These are phyloP conservation scores for Aspergillus sp. DNA, from an alignment of 2,329 filamentous ascomycete genomes.

Conservation along the genomic window DNA sequence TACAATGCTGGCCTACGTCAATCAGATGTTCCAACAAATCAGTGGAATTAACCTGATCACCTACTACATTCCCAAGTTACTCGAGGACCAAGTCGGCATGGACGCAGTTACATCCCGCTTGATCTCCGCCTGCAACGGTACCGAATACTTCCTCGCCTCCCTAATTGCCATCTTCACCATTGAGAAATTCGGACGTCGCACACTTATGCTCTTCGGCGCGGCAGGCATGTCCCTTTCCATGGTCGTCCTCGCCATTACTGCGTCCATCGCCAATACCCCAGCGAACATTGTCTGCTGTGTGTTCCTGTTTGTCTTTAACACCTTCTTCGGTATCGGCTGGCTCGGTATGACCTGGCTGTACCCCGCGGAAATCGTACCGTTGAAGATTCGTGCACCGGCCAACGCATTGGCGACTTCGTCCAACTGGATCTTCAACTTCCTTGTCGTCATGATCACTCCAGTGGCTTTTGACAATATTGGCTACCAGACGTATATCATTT, in stretches of 20 bases:
- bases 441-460: slow-evolving; percentile 62
- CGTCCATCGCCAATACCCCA: slow-evolving; percentile 14
- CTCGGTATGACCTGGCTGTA: slow-evolving; percentile 54
- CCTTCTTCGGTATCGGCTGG: slow-evolving; percentile 61
- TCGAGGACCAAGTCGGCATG: slow-evolving; percentile 38
- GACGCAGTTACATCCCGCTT: slow-evolving; percentile 38
- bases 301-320: slow-evolving; percentile 59
- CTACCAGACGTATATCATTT: slow-evolving; percentile 52
- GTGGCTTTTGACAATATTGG: slow-evolving; percentile 52
- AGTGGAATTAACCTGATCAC: slow-evolving; percentile 41
- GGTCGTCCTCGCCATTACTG: slow-evolving; percentile 47
- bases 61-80: slow-evolving; percentile 40
- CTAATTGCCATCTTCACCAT: slow-evolving; percentile 46
- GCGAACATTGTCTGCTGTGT: slow-evolving; percentile 24
- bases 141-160: slow-evolving; percentile 48
- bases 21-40: slow-evolving; percentile 51
- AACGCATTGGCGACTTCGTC: slow-evolving; percentile 58
- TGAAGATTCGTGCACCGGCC: slow-evolving; percentile 55
- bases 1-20: slow-evolving; percentile 50
- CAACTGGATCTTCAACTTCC: slow-evolving; percentile 58
- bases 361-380: slow-evolving; percentile 46
- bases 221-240: slow-evolving; percentile 59
- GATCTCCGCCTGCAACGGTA: slow-evolving; percentile 49
- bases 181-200: slow-evolving; percentile 50
- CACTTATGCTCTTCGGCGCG: slow-evolving; percentile 65